Evolutionary conservation across 2,329 filamentous ascomycete genomes (phyloP).

Genomic region (Colletotrichum musicola): DNA sequence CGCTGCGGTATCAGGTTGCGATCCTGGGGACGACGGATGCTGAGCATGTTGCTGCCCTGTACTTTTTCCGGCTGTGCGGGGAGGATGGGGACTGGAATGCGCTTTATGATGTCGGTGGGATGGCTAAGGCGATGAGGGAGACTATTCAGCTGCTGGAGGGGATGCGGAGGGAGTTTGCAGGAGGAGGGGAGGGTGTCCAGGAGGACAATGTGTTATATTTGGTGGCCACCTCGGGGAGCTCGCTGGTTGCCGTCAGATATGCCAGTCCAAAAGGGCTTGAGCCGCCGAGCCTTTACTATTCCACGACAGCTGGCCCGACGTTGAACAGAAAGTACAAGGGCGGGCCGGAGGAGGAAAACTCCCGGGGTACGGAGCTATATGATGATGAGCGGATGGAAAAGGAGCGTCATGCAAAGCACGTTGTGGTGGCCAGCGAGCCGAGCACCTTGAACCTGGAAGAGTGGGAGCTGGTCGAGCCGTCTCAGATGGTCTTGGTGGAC

Average conservation of each 20-base stretch:
- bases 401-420: slow-evolving; percentile 12
- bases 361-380: not conserved
- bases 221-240: slow-evolving; percentile 16
- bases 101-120: not conserved
- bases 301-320: slow-evolving; percentile 11
- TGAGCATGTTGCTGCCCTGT: slow-evolving; percentile 26
- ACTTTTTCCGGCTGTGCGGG: slow-evolving; percentile 29
- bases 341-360: slow-evolving; percentile 2
- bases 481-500: slow-evolving; percentile 28
- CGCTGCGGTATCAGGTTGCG: slow-evolving; percentile 24
- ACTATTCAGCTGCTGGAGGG: slow-evolving; percentile 20
- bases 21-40: slow-evolving; percentile 33
- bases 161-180: slow-evolving; percentile 25
- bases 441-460: slow-evolving; percentile 24
- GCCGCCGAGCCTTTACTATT: slow-evolving; percentile 33
- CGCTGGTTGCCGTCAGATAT: slow-evolving; percentile 27
- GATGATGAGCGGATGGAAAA: slow-evolving; percentile 16
- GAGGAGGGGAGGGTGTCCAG: not conserved
- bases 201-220: slow-evolving; percentile 17
- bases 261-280: slow-evolving; percentile 15
- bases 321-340: slow-evolving; percentile 34
- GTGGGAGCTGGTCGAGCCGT: slow-evolving; percentile 27
- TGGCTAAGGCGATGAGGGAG: slow-evolving; percentile 31
- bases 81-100: slow-evolving; percentile 28
- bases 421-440: slow-evolving; percentile 31